Base-by-base conservation (phyloP, 306 rosid species). In the Cucumis melo region DNA sequence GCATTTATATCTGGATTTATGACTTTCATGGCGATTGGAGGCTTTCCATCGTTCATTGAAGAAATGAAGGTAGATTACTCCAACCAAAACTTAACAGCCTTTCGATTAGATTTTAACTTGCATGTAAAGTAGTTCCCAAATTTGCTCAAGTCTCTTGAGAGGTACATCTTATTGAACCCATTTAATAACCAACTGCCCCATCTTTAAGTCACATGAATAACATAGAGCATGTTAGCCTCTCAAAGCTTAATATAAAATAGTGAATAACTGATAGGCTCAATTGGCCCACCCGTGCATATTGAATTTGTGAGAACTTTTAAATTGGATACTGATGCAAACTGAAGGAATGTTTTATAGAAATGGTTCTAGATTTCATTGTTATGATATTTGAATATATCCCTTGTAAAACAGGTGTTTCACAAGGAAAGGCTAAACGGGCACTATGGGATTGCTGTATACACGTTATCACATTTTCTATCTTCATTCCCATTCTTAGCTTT, bases 11-110 rank as follows among this genome's bases (percentile, higher is more conserved):
- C 96, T 23, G 96, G 97, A 64, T 93, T 90, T 88, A 91, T 93
- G 98, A 90, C 97, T 64, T 93, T 91, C 88, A 89, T 88, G 97
- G 84, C 98, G 78, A 91, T 93, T 19, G 96, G 94, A 81, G 98
- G 97, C 80, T 93, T 93, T 82, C 98, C 96, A 73, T 93, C 97
- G 42, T 93, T 91, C 87, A 86, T 93, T 29, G 98, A 93, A 83
- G 98, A 93, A 83, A 87, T 93, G 90, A 93, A 91, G 96, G 97
- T 91, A 80, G 36, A 29, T 73, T 46, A 41, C 58, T 54, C 46
- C 58, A 53, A 5, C 24, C 48, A 64, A 64, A 65, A 65, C 19
- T 17, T 19, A 48, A 8, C 72, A 34, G 48, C 72, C 16, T 64
- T 64, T 38, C 15, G 10, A 24, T 17, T 38, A 64, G 72, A 6